These are phyloP conservation scores for Trichoderma citrinoviride DNA, from an alignment of 2,329 filamentous ascomycete species.

Conservation along the genomic window DNA sequence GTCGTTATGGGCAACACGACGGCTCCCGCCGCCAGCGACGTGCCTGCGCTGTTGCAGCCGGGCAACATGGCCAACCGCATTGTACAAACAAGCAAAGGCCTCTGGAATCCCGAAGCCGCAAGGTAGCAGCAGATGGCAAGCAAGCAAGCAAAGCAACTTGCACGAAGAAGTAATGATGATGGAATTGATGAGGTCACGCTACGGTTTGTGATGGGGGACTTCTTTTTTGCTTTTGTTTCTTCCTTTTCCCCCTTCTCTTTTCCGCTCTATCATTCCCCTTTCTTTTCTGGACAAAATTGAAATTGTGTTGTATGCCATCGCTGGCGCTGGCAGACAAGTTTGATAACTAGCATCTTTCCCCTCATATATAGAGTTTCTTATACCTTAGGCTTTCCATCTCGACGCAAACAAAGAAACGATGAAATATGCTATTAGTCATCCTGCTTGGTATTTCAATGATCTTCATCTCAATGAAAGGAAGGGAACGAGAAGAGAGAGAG, in stretches of 20 bases:
- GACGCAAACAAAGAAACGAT: too few species aligned
- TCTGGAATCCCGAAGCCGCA: slow-evolving; percentile 50
- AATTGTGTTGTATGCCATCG: neutral
- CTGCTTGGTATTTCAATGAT: too few species aligned
- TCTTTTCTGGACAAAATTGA: neutral
- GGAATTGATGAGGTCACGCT: neutral
- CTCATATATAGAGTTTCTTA: neutral
- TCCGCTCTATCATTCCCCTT: neutral
- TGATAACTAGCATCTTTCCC: neutral
- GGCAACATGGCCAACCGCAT: slow-evolving; percentile 56
- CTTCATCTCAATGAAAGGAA: too few species aligned
- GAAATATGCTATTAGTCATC: too few species aligned
- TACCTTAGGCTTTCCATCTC: neutral
- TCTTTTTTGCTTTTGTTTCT: neutral
- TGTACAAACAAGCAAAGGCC: slow-evolving; percentile 61
- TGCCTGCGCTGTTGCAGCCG: slow-evolving; percentile 54
- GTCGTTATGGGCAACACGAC: slow-evolving; percentile 49
- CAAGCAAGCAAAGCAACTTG: too few species aligned
- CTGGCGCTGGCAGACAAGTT: slow-evolving; percentile 20
- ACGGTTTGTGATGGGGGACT: neutral
- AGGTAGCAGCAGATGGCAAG: slow-evolving; percentile 10
- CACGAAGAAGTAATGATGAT: too few species aligned
- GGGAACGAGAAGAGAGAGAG: too few species aligned
- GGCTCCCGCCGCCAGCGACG: slow-evolving; percentile 21
- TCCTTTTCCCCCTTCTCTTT: too few species aligned